These are phyloP conservation scores for Nitzschia palea DNA, from an alignment of 108 stramenopile genomes.

Conservation along the genomic window DNA sequence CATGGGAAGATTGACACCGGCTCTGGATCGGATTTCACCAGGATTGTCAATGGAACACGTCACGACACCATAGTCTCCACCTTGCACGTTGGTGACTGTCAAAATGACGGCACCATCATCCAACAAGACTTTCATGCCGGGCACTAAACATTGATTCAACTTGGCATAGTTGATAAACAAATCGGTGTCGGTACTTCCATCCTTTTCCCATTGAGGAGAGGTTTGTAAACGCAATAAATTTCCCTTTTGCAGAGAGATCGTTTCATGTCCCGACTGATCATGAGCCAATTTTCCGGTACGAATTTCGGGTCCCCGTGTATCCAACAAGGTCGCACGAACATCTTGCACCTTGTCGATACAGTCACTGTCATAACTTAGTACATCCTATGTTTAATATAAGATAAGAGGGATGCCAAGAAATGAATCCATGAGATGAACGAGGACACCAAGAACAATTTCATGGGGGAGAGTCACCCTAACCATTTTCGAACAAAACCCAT, in stretches of 20 bases:
- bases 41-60: conserved; percentile 74
- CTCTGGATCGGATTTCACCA: conserved; percentile 86
- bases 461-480: too few species aligned
- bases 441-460: not conserved
- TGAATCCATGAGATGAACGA: not conserved
- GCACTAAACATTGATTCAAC: conserved; percentile 52
- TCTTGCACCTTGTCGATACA: conserved; percentile 35
- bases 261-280: conserved; percentile 75
- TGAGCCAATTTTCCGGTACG: conserved; percentile 83
- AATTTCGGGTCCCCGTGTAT: conserved; percentile 96
- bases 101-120: conserved; percentile 95
- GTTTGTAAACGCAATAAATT: conserved; percentile 67
- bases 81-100: conserved; percentile 71
- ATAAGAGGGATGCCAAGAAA: not conserved
- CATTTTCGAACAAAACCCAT: too few species aligned
- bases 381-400: conserved; percentile 32
- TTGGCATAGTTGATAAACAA: conserved; percentile 83
- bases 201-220: conserved; percentile 43
- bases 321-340: conserved; percentile 81
- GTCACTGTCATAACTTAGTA: conserved; percentile 14
- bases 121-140: conserved; percentile 90
- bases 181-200: conserved; percentile 62
- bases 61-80: conserved; percentile 55
- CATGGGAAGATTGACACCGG: conserved; percentile 98
- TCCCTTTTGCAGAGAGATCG: conserved; percentile 59